Conservation (phyloP, 768 basidiomycete genomes). For the Tephrocybe rancida region DNA sequence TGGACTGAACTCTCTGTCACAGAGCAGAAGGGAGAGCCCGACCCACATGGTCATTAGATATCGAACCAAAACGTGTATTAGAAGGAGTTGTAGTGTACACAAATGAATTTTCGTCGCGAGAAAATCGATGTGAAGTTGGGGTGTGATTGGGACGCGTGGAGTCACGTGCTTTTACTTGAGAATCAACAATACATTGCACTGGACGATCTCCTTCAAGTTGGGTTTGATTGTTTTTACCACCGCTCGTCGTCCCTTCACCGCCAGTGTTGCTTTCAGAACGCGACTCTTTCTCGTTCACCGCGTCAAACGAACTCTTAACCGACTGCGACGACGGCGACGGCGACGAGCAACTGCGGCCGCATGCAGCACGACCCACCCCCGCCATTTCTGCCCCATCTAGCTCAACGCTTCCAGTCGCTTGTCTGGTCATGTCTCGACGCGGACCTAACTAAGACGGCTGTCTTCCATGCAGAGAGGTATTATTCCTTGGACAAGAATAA, state of each 20-base stretch:
- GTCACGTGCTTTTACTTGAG: conserved; percentile 21
- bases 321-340: conserved; percentile 29
- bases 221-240: conserved; percentile 19
- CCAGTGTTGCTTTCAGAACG: conserved; percentile 12
- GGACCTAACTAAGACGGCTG: conserved; percentile 75
- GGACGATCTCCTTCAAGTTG: conserved; percentile 12
- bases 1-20: conserved; percentile 17
- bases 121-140: background rate
- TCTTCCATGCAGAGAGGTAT: conserved; percentile 90
- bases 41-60: conserved; percentile 73
- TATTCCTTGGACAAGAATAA: conserved; percentile 67
- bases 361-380: conserved; percentile 63
- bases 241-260: background rate
- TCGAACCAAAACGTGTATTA: conserved; percentile 7
- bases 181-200: conserved; percentile 24
- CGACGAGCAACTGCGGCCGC: conserved; percentile 24
- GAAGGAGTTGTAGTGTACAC: background rate
- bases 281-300: conserved; percentile 8
- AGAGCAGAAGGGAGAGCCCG: conserved; percentile 76
- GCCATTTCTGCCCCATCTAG: conserved; percentile 56
- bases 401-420: conserved; percentile 69
- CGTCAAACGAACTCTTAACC: conserved; percentile 5
- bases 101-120: background rate
- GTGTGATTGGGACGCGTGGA: conserved; percentile 19
- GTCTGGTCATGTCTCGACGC: conserved; percentile 87